Conservation (phyloP, 441 rosid species). For the Pelargonium myrrhifolium region DNA sequence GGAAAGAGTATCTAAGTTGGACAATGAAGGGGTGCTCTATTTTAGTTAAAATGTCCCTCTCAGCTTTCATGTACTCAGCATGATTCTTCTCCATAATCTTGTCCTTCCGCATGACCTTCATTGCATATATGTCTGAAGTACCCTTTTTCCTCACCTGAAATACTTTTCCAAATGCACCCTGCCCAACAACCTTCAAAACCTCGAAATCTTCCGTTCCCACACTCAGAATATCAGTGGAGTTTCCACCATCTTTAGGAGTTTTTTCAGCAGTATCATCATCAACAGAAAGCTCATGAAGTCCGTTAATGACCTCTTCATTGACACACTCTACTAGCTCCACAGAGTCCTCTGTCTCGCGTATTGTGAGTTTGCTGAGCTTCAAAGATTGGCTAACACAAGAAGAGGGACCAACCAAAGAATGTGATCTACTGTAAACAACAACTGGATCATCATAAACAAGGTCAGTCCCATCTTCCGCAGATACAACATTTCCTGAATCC, state of each 20-base stretch:
- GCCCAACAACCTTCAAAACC: conserved; percentile 80
- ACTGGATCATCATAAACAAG: conserved; percentile 60
- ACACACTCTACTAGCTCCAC: conserved; percentile 38
- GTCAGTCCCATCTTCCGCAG: conserved; percentile 33
- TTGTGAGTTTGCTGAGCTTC: conserved; percentile 56
- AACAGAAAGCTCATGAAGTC: conserved; percentile 32
- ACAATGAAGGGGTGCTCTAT: conserved; percentile 88
- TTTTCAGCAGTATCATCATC: conserved; percentile 27
- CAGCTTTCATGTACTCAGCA: conserved; percentile 89
- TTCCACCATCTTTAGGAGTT: conserved; percentile 20
- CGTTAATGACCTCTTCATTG: conserved; percentile 27
- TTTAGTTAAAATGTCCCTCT: conserved; percentile 78
- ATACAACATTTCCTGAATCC: conserved; percentile 25
- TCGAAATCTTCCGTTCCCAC: conserved; percentile 82
- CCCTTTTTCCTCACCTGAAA: conserved; percentile 82
- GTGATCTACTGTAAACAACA: conserved; percentile 69
- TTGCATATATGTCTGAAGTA: conserved; percentile 74
- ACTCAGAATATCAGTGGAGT: conserved; percentile 16
- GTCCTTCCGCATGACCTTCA: conserved; percentile 99
- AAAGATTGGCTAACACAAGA: conserved; percentile 45
- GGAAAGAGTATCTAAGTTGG: conserved; percentile 81
- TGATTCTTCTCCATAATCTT: conserved; percentile 86
- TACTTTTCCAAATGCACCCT: conserved; percentile 94
- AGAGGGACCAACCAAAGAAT: conserved; percentile 82
- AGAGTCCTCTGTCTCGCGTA: conserved; percentile 46